These are phyloP conservation scores for Penicillium olsonii DNA, from an alignment of 2,329 filamentous ascomycete genomes.

Conservation along the genomic window DNA sequence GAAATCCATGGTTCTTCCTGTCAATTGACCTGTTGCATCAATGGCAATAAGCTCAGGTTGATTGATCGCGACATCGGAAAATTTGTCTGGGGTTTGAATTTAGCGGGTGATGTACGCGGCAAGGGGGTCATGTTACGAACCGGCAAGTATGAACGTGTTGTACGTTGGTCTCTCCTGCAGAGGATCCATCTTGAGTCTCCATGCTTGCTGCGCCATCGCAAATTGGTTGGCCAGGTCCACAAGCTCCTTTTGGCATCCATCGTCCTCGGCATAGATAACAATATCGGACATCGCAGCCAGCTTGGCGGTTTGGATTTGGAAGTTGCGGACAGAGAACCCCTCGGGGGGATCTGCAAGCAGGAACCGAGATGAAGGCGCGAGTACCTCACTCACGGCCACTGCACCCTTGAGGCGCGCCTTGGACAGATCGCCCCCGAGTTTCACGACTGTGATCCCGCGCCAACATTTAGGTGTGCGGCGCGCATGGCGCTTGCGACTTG, in stretches of 20 bases:
- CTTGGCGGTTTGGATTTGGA: conserved; percentile 93
- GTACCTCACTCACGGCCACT: conserved; percentile 76
- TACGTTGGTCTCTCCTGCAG: conserved; percentile 64
- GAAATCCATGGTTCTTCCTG: conserved; percentile 82
- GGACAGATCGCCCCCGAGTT: conserved; percentile 78
- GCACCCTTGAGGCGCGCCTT: conserved; percentile 81
- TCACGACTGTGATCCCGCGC: conserved; percentile 80
- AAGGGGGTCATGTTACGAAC: conserved; percentile 42
- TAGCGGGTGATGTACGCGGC: not conserved
- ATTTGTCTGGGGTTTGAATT: conserved; percentile 55
- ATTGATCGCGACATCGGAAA: conserved; percentile 69
- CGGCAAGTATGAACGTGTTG: conserved; percentile 78
- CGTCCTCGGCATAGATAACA: conserved; percentile 81
- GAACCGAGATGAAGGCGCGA: conserved; percentile 67
- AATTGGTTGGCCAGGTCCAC: conserved; percentile 65
- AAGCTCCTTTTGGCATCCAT: conserved; percentile 62
- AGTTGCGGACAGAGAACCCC: conserved; percentile 94
- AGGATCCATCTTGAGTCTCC: conserved; percentile 66
- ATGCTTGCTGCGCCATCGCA: conserved; percentile 73
- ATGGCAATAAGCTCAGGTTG: conserved; percentile 73
- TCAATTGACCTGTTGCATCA: conserved; percentile 69
- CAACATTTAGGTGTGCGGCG: conserved; percentile 74
- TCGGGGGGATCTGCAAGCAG: conserved; percentile 80
- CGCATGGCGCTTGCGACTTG: conserved; percentile 69
- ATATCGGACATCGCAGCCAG: conserved; percentile 86